Percentiles rank a stretch among this genome's conserved stretches.
Evolutionary conservation across 345 rosid species (phyloP).

Genomic region (Arabis hirsuta): DNA sequence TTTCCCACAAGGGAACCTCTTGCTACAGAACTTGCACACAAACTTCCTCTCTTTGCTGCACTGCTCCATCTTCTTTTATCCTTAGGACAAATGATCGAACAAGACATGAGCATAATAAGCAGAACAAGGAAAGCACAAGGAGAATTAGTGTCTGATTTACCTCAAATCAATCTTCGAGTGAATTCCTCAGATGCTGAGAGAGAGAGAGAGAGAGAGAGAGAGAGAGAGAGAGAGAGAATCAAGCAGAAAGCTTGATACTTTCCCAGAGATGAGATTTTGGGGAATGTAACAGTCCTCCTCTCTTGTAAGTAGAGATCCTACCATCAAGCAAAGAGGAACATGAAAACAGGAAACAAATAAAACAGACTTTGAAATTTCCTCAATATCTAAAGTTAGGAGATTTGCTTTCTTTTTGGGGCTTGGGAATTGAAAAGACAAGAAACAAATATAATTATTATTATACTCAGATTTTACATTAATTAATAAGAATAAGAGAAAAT

Average conservation of each 20-base stretch:
- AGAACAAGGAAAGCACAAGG: background rate
- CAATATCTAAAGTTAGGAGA: constrained; percentile 44
- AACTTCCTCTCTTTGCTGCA: constrained; percentile 63
- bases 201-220: constrained; percentile 2
- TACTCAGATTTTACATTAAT: background rate
- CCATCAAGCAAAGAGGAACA: constrained; percentile 37
- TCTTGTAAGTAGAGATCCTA: constrained; percentile 45
- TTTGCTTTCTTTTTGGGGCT: constrained; percentile 36
- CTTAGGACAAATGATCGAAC: constrained; percentile 25
- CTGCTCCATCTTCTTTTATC: constrained; percentile 51
- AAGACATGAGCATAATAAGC: constrained; percentile 9
- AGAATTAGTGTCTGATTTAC: constrained; percentile 29
- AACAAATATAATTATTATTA: background rate
- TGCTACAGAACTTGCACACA: constrained; percentile 76
- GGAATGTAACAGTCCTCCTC: constrained; percentile 39
- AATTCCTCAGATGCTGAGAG: constrained; percentile 5
- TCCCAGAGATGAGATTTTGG: constrained; percentile 29
- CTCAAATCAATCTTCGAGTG: constrained; percentile 23
- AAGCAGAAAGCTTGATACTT: constrained; percentile 47
- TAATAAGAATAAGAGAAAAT: constrained; percentile 1
- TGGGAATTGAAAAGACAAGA: background rate
- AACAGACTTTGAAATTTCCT: constrained; percentile 43
- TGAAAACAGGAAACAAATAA: constrained; percentile 47
- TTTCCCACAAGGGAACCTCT: constrained; percentile 78
- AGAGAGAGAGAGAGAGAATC: constrained; percentile 19